Conservation (phyloP, 441 rosid genomes). For the Daphne laureola region DNA sequence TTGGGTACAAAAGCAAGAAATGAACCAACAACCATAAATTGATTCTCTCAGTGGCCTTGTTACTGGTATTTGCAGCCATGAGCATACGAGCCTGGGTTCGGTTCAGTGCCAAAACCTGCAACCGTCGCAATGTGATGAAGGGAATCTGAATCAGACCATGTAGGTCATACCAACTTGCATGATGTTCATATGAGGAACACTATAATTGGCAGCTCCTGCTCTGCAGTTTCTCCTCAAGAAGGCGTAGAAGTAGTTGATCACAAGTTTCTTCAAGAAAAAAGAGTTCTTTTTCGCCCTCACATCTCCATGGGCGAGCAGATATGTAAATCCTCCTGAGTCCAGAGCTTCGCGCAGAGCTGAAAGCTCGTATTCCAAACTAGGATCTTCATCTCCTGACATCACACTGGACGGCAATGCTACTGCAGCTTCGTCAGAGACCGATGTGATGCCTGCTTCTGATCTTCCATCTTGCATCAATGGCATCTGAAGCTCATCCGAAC, state of each 20-base stretch:
- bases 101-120: no score
- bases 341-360: slow-evolving; percentile 74
- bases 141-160: slow-evolving; percentile 43
- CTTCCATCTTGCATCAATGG: slow-evolving; percentile 45
- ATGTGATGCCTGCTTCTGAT: slow-evolving; percentile 21
- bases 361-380: slow-evolving; percentile 72
- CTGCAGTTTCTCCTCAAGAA: slow-evolving; percentile 83
- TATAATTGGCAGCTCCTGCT: slow-evolving; percentile 68
- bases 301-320: slow-evolving; percentile 67
- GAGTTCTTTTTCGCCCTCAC: slow-evolving; percentile 88
- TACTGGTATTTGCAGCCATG: no score
- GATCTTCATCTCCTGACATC: slow-evolving; percentile 59
- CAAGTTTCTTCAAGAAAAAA: slow-evolving; percentile 72
- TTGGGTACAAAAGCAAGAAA: no score
- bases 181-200: slow-evolving; percentile 87
- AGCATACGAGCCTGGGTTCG: no score
- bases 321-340: slow-evolving; percentile 75
- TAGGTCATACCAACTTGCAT: slow-evolving; percentile 85
- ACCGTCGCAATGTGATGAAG: no score
- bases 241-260: slow-evolving; percentile 82
- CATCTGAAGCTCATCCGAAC: slow-evolving; percentile 38
- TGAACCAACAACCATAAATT: no score
- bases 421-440: slow-evolving; percentile 24
- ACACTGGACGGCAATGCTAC: slow-evolving; percentile 38
- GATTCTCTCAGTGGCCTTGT: no score